Evolutionary conservation across 75 land plant species (phyloP).

Genomic region (Cunninghamia lanceolata): DNA sequence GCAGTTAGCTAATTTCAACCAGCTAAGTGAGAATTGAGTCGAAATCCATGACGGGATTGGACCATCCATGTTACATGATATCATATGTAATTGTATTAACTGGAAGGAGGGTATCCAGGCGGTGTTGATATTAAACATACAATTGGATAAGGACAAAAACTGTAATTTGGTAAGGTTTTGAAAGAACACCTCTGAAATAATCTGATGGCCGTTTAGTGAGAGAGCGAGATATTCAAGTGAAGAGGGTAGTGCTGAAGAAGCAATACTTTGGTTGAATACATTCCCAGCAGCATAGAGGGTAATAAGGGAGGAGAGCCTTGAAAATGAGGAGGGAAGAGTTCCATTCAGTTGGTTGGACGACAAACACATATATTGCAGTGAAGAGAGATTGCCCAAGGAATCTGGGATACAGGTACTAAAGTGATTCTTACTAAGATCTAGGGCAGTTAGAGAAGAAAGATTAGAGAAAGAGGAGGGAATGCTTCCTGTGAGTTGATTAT

Average conservation of each 20-base stretch:
- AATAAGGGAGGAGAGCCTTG: neutral
- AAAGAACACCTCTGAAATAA: too few species aligned
- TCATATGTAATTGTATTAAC: neutral
- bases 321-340: neutral
- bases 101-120: neutral
- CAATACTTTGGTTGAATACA: too few species aligned
- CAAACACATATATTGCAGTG: too few species aligned
- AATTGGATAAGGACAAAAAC: neutral
- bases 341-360: too few species aligned
- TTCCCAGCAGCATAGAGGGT: neutral
- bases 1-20: neutral
- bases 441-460: neutral
- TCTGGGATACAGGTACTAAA: neutral
- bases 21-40: neutral
- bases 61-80: neutral
- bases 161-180: too few species aligned
- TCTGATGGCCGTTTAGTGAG: neutral
- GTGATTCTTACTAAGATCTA: neutral
- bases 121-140: neutral
- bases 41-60: neutral
- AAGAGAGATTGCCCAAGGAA: too few species aligned
- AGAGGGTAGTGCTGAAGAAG: neutral
- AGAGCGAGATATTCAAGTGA: neutral
- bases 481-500: too few species aligned
- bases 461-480: conserved; percentile 1